phyloP scores from a whole-genome alignment of 129 eudicot species.

The Arctium minus region DNA sequence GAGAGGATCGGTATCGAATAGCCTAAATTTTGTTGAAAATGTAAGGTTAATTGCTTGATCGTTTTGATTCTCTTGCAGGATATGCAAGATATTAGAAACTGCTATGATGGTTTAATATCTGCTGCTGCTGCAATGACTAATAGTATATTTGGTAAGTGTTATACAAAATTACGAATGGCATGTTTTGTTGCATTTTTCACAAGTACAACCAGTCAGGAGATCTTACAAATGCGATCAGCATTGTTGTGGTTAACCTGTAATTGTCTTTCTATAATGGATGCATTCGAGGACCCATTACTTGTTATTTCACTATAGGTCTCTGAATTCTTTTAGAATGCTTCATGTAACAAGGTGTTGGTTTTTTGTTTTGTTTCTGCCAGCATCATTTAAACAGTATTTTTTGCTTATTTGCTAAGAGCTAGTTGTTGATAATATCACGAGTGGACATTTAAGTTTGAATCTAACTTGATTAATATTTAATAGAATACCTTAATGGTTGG shows the following conservation, averaged over 20 bases:
- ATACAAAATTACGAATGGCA: neutral
- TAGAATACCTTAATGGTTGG: neutral
- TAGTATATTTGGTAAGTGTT: conserved; percentile 74
- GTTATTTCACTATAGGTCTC: neutral
- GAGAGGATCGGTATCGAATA: neutral
- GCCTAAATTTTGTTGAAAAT: conserved; percentile 12
- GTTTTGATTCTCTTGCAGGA: conserved; percentile 53
- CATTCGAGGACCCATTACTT: neutral
- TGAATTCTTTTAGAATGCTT: conserved; percentile 1
- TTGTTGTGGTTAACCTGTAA: neutral
- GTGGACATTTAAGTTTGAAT: neutral
- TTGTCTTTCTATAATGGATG: neutral
- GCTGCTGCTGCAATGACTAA: conserved; percentile 96
- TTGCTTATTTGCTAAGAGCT: neutral
- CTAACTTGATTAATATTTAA: neutral
- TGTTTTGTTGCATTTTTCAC: neutral
- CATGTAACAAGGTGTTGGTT: neutral
- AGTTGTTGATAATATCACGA: neutral
- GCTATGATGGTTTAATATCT: conserved; percentile 77
- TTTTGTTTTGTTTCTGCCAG: neutral
- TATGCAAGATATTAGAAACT: conserved; percentile 82
- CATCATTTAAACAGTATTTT: neutral
- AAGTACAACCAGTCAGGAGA: neutral
- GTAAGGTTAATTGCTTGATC: neutral
- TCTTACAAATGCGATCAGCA: neutral